Evolutionary conservation across 2,329 filamentous ascomycete species (phyloP), one percentile per base, ranked within the genome.

Genomic region (Ophiocordyceps unilateralis): DNA sequence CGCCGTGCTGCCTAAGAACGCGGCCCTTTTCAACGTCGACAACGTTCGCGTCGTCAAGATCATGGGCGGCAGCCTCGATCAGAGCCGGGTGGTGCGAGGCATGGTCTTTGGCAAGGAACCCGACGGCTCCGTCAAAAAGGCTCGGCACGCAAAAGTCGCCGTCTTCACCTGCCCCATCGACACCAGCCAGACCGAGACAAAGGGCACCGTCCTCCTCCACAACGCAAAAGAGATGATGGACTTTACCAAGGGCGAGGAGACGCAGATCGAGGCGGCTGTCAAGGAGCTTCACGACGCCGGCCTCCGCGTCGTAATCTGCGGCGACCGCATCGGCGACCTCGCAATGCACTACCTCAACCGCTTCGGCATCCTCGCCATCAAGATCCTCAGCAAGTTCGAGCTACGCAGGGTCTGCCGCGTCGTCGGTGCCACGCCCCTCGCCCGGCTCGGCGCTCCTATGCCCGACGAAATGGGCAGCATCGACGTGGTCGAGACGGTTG

Each of bases 31-130:
- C 75, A 98, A 95, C 65, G 87, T 98, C 50, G 91, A 98, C 70
- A 98, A 98, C 63, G 81, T 98, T 55, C 84, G 91, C 47, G 93
- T 98, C 45, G 93, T 98, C 55, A 98, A 98, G 75, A 98, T 98
- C 57, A 96, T 98, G 89, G 91, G 91, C 54, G 89, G 91, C 50
- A 87, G 83, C 60, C 69, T 98, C 58, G 85, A 93, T 56, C 88
- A 98, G 68, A 94, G 87, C 62, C 80, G 78, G 51, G 89, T 98
- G 14, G 82, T 98, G 47, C 93, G 84, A 72, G 91, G 91, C 51
- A 98, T 98, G 91, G 93, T 98, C 42, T 96, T 98, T 60, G 81
- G 86, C 55, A 83, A 93, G 59, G 84, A 94, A 64, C 91, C 91
- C n/a, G 82, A 94, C 58, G 88, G 89, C 53, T 74, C 74, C 15